Base-by-base conservation (phyloP, 2,329 filamentous ascomycete genomes). In the Clonostachys solani region DNA sequence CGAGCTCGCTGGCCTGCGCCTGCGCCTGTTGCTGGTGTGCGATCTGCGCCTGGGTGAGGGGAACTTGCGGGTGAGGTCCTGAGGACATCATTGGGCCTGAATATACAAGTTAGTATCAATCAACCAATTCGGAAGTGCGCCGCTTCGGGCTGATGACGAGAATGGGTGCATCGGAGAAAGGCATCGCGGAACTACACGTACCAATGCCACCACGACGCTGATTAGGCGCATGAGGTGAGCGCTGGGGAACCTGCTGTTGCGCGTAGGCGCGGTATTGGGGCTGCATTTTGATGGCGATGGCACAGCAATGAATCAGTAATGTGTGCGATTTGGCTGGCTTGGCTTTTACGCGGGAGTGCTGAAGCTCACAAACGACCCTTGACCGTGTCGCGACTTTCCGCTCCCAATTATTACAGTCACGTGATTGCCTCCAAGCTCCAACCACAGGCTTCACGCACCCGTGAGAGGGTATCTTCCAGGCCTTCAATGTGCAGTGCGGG, bases 31-130 rank as follows among this genome's bases (percentile, higher is more conserved):
- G 66, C 50, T 77, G 75, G 52, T 80, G 77, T 33, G 64, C 66
- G 49, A 77, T 67, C 56, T 81, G 77, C n/a, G 74, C 72, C 53
- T 75, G 75, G 43, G 75, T 80, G 51, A 80, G 62, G 37, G 75
- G 72, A 40, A 75, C 68, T 36, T 71, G 68, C 45, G 70, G 73
- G 55, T 79, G 77, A 50, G 74, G 72, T 41, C 72, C 73, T 42
- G 73, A 67, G 46, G 75, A 74, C 73, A 80, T 79, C 72, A 80
- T 80, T 50, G 76, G 75, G 33, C 77, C 77, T 79, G 56, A n/a
- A n/a, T 18, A n/a, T 18, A 38, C 23, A 29, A 29, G 9, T 29
- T 29, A 29, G 23, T 29, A 29, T 29, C 23, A 9, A 29, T 29
- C 23, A 29, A 29, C 23, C 23, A 29, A 29, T 23, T 23, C 23